Percentiles rank a stretch among this genome's conserved stretches.
phyloP scores from a whole-genome alignment of 129 eudicot species.

The Erigeron canadensis region DNA sequence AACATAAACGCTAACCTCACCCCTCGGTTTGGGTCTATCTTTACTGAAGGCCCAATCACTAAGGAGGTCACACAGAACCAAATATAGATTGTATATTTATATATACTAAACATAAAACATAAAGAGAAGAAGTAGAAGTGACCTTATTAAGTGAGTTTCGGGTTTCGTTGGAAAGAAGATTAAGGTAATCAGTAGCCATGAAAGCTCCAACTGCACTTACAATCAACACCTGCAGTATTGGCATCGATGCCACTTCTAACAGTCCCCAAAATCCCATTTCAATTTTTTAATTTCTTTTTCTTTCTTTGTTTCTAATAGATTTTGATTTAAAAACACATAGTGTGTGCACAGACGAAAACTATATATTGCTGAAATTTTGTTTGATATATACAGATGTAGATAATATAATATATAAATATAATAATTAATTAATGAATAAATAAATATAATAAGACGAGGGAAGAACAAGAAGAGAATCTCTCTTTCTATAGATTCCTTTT shows the following conservation, averaged over 20 bases:
- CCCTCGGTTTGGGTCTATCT: too few relatives aligned
- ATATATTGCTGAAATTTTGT: too few relatives aligned
- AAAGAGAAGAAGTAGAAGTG: not conserved
- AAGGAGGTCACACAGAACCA: too few relatives aligned
- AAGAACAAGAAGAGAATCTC: too few relatives aligned
- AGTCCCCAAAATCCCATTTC: constrained; percentile 54
- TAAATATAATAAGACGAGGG: too few relatives aligned
- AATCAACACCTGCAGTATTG: constrained; percentile 45
- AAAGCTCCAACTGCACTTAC: constrained; percentile 53
- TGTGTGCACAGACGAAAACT: not conserved
- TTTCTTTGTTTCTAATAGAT: not conserved
- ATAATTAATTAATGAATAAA: too few relatives aligned
- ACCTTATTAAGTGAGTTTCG: constrained; percentile 50
- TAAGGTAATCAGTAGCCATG: constrained; percentile 53
- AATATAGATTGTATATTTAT: too few relatives aligned
- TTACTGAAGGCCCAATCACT: too few relatives aligned
- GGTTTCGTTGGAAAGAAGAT: constrained; percentile 42
- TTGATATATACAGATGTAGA: too few relatives aligned
- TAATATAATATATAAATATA: too few relatives aligned
- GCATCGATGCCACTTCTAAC: constrained; percentile 53
- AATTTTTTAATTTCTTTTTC: not conserved
- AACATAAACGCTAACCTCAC: too few relatives aligned
- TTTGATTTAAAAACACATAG: not conserved
- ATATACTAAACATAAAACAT: not conserved
- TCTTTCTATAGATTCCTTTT: too few relatives aligned